Evolutionary conservation across 495 filamentous ascomycete genomes (phyloP), one percentile per base, ranked within the genome.

Genomic region (Tuber umbilicatum): DNA sequence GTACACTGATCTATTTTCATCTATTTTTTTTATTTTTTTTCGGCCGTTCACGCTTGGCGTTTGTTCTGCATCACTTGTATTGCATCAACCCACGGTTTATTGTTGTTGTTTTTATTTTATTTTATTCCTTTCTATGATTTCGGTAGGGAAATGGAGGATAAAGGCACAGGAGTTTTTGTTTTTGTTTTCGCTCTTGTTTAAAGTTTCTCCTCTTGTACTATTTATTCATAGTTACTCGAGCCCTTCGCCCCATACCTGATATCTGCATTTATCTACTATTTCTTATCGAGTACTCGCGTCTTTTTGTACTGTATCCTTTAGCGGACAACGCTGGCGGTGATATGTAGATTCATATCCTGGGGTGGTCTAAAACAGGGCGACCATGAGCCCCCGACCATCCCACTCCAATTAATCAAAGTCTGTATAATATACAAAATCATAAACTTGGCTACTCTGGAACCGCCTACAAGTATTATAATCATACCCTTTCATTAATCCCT

Each of bases 121-220:
- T 74, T 50, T 31, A 60, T 41, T 41, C 40, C 45, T 31, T 74
- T 70, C 4, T 70, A 17, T 47, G 42, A 31, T 73, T 73, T 19
- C 47, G 72, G 64, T 72, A 40, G 55, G 73, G 74, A 71, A 70
- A 71, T 47, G 76, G 68, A 74, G 77, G 72, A 79, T 79, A 79
- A 79, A 79, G 77, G 77, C 27, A 67, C 37, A 72, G 76, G 77
- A 79, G 76, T 80, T 80, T 80, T 64, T 64, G 41, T 40, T 80
- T 79, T 74, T 78, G 42, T 45, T 45, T 45, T 45, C 16, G 5
- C 17, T 71, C 68, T 78, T 55, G 42, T 80, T 60, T 82, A 73
- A 42, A 79, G 79, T 38, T 71, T 70, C 75, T 72, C 75, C 31
- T 75, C 75, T 37, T 67, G 76, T 70, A 41, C 43, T 31, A 47